Evolutionary conservation across 441 rosid genomes (phyloP).

Genomic region (Populus trichocarpa): DNA sequence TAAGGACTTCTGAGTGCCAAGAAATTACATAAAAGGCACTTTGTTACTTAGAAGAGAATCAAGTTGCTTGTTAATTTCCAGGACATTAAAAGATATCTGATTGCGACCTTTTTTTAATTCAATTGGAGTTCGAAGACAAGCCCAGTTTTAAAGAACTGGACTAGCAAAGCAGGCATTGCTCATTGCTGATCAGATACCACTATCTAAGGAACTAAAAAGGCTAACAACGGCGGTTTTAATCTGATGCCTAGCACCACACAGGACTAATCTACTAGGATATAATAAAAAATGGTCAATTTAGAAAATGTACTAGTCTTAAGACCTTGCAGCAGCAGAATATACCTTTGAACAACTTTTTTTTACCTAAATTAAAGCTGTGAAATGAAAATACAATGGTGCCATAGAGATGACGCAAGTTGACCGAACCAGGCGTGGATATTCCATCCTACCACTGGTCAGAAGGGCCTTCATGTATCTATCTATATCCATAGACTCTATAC

Average conservation of each 20-base stretch:
- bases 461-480: not conserved
- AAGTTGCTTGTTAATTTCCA: no score
- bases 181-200: not conserved
- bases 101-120: no score
- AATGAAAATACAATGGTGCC: conserved; percentile 22
- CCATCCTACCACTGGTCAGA: conserved; percentile 23
- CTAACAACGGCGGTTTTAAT: not conserved
- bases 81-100: no score
- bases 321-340: not conserved
- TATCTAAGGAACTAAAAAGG: not conserved
- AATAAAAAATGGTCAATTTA: not conserved
- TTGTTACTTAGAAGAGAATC: no score
- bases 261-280: not conserved
- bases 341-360: not conserved
- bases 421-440: conserved; percentile 23
- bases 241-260: not conserved
- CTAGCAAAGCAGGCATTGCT: not conserved
- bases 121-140: not conserved
- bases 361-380: conserved; percentile 15
- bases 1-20: not conserved
- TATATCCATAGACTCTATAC: not conserved
- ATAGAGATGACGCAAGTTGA: conserved; percentile 18
- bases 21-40: no score
- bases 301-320: not conserved
- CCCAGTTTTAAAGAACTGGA: not conserved